A percentile compares a stretch with the other conserved stretches of the same genome.
phyloP scores from a whole-genome alignment of 2,329 filamentous ascomycete genomes.

The Zalaria obscura region DNA sequence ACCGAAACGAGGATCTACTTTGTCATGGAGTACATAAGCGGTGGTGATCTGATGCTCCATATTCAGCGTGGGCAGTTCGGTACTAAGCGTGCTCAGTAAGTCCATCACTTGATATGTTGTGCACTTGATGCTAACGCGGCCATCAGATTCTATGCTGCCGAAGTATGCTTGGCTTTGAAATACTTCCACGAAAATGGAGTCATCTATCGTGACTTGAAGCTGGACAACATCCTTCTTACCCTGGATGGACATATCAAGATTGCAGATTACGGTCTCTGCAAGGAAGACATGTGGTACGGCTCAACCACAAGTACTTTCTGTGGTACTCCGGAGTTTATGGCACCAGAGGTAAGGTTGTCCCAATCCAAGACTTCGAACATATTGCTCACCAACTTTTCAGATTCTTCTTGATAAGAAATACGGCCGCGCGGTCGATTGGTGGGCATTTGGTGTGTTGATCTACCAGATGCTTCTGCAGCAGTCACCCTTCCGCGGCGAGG shows the following conservation, averaged over 20 bases:
- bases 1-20: constrained; percentile 98
- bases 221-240: constrained; percentile 83
- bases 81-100: constrained; percentile 86
- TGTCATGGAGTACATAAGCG: constrained; percentile 98
- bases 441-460: constrained; percentile 97
- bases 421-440: constrained; percentile 94
- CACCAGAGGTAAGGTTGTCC: constrained; percentile 59
- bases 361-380: neutral
- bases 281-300: constrained; percentile 99
- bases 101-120: constrained; percentile 11
- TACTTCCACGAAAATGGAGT: constrained; percentile 99
- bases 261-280: constrained; percentile 95
- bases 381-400: constrained; percentile 26
- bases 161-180: constrained; percentile 92
- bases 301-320: constrained; percentile 96
- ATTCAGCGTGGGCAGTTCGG: constrained; percentile 96
- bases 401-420: constrained; percentile 98
- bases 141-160: constrained; percentile 80
- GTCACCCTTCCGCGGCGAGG: constrained; percentile 95
- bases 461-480: constrained; percentile 99
- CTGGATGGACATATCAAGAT: constrained; percentile 98
- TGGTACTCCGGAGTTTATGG: constrained; percentile 99
- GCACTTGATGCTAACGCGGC: constrained; percentile 8
- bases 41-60: constrained; percentile 97
- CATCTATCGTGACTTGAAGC: constrained; percentile 76